These are phyloP conservation scores for Candida qinlingensis DNA, from an alignment of 805 yeast genomes.

Conservation along the genomic window DNA sequence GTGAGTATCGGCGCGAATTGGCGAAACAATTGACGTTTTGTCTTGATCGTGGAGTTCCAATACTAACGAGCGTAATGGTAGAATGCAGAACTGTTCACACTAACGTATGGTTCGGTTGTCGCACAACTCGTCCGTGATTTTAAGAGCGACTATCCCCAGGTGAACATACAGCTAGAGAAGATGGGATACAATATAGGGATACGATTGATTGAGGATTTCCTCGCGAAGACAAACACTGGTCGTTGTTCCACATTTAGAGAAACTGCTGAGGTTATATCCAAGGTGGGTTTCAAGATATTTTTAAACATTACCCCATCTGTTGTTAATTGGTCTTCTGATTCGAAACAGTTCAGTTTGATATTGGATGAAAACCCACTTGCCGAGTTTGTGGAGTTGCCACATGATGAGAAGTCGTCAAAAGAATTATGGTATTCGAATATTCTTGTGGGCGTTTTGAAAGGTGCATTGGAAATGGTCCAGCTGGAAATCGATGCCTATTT, in stretches of 20 bases:
- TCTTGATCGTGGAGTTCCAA: too few relatives aligned
- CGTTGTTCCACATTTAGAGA: conserved; percentile 77
- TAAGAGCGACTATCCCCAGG: conserved; percentile 67
- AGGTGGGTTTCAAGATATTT: conserved; percentile 87
- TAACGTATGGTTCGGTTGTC: conserved; percentile 92
- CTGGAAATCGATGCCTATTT: conserved; percentile 81
- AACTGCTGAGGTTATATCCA: conserved; percentile 81
- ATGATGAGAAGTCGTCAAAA: conserved; percentile 59
- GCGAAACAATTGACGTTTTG: too few relatives aligned
- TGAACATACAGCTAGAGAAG: conserved; percentile 75
- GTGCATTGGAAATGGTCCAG: conserved; percentile 94
- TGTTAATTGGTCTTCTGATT: conserved; percentile 71
- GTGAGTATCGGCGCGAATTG: conserved; percentile 34
- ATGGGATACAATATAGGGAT: conserved; percentile 97
- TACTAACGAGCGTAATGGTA: too few relatives aligned
- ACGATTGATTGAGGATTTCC: conserved; percentile 85
- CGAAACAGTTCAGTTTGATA: conserved; percentile 65
- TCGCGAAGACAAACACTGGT: conserved; percentile 81
- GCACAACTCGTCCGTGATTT: conserved; percentile 85
- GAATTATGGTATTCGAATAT: conserved; percentile 93
- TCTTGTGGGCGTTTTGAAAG: conserved; percentile 82
- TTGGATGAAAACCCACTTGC: conserved; percentile 85
- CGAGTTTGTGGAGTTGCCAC: conserved; percentile 92
- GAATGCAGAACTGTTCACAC: conserved; percentile 90
- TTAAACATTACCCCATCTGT: conserved; percentile 75